Evolutionary conservation across 1,284 basidiomycete species (phyloP), one percentile per base, ranked within the genome.

Genomic region (Violaceomyces palustris): DNA sequence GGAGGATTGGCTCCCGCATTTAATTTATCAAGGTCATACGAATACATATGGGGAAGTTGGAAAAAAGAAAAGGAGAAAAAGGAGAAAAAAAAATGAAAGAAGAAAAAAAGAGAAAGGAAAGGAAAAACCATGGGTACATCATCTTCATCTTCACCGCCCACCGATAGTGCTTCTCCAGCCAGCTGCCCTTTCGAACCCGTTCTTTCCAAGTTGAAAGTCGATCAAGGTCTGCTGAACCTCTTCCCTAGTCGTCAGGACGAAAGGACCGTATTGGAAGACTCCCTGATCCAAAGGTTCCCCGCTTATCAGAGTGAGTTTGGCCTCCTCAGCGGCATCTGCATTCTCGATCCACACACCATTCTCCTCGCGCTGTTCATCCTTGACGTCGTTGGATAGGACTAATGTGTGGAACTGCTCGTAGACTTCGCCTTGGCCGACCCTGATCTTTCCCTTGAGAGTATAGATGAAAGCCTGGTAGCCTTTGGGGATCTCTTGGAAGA

Each of bases 111-210:
- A n/a, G n/a, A n/a, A n/a, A n/a, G n/a, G n/a, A n/a, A n/a, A n/a
- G n/a, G n/a, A n/a, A n/a, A n/a, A n/a, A n/a, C n/a, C n/a, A n/a
- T n/a, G n/a, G n/a, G n/a, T n/a, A n/a, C n/a, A n/a, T n/a, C n/a
- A n/a, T n/a, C n/a, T n/a, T n/a, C n/a, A n/a, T n/a, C 29, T 30
- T 19, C 21, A 17, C 31, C 31, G 17, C 6, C 31, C 55, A 8
- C 55, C 66, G 25, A 93, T 92, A 71, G 84, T 79, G 64, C 86
- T 88, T 75, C 84, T 81, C 92, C 91, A 96, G 4, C 79, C 82
- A 45, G 84, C 83, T 0, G 88, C 89, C 38, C 84, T 84, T 75
- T 97, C 92, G 70, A 96, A 96, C 0, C 92, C 92, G 69, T 96
- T 94, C 52, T 68, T 75, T 15, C 82, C 84, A 33, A 76, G 74